These are phyloP conservation scores for Gymnopilus dilepis DNA, from an alignment of 768 basidiomycete species.

Conservation along the genomic window DNA sequence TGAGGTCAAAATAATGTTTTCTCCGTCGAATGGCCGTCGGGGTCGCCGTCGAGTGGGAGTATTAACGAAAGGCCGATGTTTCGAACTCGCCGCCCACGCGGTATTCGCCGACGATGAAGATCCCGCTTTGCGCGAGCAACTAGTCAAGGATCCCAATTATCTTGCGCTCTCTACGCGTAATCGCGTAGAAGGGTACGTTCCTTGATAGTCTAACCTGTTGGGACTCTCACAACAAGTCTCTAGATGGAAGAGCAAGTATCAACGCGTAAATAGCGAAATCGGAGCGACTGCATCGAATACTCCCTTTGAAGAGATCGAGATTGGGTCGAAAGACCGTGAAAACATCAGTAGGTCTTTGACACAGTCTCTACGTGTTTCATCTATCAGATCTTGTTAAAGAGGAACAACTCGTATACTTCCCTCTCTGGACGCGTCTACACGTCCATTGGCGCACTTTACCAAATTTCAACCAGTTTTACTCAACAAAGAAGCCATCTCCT, in stretches of 20 bases:
- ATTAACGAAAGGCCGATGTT: not conserved
- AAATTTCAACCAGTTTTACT: not conserved
- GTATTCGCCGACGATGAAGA: slow-evolving; percentile 13
- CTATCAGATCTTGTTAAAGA: not conserved
- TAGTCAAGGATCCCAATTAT: not conserved
- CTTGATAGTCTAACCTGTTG: not conserved
- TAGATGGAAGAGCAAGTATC: slow-evolving; percentile 2
- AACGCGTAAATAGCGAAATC: not conserved
- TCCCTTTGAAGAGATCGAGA: not conserved
- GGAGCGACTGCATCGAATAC: not conserved
- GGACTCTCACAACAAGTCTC: not conserved
- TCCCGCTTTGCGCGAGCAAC: not conserved
- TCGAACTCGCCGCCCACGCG: slow-evolving; percentile 7
- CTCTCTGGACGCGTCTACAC: slow-evolving; percentile 14
- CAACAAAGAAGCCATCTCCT: not conserved
- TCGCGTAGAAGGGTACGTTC: not conserved
- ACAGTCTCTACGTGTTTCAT: no score
- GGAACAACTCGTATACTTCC: not conserved
- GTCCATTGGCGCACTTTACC: slow-evolving; percentile 10
- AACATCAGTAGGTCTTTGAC: not conserved
- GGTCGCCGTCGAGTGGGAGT: not conserved
- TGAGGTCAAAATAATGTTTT: not conserved
- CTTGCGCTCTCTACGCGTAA: not conserved
- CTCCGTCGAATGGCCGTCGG: not conserved
- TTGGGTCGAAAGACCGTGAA: not conserved